A percentile compares a stretch with the other conserved stretches of the same genome.
Evolutionary conservation across 345 rosid genomes (phyloP).

Genomic region (Corchorus capsularis): DNA sequence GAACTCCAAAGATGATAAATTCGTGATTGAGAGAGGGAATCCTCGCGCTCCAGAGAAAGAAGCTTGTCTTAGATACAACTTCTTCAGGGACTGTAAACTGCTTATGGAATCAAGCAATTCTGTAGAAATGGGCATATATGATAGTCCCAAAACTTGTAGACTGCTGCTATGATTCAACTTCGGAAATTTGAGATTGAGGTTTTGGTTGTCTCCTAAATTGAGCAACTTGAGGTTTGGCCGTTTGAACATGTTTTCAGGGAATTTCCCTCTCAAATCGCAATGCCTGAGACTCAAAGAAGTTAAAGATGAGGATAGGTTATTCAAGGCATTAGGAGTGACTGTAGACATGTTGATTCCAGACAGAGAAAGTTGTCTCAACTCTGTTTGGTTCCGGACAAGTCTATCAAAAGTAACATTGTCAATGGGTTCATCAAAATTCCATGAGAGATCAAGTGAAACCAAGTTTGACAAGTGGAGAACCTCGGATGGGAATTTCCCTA

Average conservation of each 20-base stretch:
- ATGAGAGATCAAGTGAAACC: too few species aligned
- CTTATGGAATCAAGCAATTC: not conserved
- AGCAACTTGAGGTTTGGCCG: not conserved
- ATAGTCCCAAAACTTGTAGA: not conserved
- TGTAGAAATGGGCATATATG: too few species aligned
- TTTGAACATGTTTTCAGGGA: slow-evolving; percentile 23
- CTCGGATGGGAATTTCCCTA: too few species aligned
- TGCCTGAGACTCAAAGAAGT: not conserved
- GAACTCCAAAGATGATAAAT: not conserved
- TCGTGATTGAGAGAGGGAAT: not conserved
- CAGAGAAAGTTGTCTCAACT: too few species aligned
- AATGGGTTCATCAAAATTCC: too few species aligned
- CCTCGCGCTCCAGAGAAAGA: not conserved
- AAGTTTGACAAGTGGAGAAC: too few species aligned
- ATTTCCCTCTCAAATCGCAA: not conserved
- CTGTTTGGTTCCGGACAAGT: too few species aligned
- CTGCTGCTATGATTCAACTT: not conserved
- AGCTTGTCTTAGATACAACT: not conserved
- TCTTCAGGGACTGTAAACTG: not conserved
- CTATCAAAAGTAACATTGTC: too few species aligned
- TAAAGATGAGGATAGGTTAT: slow-evolving; percentile 20
- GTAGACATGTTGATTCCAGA: too few species aligned
- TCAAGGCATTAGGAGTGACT: not conserved
- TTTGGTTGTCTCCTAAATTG: not conserved
- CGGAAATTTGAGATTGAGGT: not conserved